Evolutionary conservation across 1,284 basidiomycete genomes (phyloP).

Genomic region (Termitomyces sp.): DNA sequence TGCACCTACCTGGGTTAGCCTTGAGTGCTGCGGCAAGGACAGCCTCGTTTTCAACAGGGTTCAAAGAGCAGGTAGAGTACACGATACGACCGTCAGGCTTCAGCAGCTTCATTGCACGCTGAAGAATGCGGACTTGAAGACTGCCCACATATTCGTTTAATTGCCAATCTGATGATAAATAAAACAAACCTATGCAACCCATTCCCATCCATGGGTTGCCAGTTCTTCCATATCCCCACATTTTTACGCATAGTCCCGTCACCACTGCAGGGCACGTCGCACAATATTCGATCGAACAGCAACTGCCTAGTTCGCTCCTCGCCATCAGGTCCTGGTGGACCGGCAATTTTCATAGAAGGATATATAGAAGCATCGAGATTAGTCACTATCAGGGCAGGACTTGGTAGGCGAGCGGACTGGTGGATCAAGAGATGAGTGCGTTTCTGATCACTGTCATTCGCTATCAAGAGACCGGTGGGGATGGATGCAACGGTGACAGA

Average conservation of each 20-base stretch:
- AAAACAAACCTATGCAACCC: constrained; percentile 75
- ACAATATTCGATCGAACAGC: constrained; percentile 90
- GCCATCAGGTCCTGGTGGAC: constrained; percentile 18
- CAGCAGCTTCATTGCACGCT: constrained; percentile 89
- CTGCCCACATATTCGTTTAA: constrained; percentile 31
- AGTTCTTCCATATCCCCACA: constrained; percentile 90
- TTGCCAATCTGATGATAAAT: not conserved
- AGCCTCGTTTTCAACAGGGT: constrained; percentile 97
- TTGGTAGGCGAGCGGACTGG: constrained; percentile 92
- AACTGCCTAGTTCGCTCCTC: constrained; percentile 39
- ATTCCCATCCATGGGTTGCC: constrained; percentile 87
- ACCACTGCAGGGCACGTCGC: constrained; percentile 97
- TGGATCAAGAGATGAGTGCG: constrained; percentile 97
- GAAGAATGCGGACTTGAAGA: constrained; percentile 88
- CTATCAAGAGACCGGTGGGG: constrained; percentile 77
- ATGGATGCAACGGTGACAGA: constrained; percentile 55
- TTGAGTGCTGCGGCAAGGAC: constrained; percentile 86
- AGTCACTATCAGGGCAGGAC: constrained; percentile 90
- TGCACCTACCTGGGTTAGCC: constrained; percentile 54
- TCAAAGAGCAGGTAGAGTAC: constrained; percentile 97
- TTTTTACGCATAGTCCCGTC: constrained; percentile 98
- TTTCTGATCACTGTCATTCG: constrained; percentile 91
- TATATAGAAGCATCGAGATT: constrained; percentile 94
- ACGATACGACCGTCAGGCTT: constrained; percentile 87
- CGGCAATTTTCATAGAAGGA: constrained; percentile 64